Evolutionary conservation across 2,329 filamentous ascomycete species (phyloP), one percentile per base, ranked within the genome.

Genomic region (Verticillium nubilum): DNA sequence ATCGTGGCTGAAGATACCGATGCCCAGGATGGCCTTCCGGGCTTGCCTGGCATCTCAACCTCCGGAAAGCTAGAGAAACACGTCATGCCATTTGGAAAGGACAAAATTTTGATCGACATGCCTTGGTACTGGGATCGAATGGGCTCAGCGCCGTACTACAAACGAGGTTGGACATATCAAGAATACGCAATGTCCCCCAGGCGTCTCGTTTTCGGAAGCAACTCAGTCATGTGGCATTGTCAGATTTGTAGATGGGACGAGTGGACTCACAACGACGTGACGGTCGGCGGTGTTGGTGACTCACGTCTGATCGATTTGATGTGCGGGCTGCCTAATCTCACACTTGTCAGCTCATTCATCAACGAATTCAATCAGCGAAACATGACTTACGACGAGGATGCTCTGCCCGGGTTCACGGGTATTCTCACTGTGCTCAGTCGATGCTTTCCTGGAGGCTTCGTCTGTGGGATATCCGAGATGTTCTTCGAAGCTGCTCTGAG

Each of bases 301-400:
- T 17, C 17, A 17, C 17, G 35, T 2, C 35, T 37, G 35, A 12
- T 17, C 35, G 3, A 5, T 17, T 5, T 37, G 35, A 37, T n/a
- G 17, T 5, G 29, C 15, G 13, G 35, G 13, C 6, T 17, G 6
- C 50, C 47, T 5, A 28, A 53, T 4, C 50, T 54, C 9, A 17
- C 9, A 2, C 23, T 26, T 23, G 25, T 60, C 23, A 28, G 9
- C 27, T 42, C 5, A 13, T 9, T 58, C 1, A 25, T 60, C 29
- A 3, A 4, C n/a, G 66, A 65, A 54, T 75, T 72, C 59, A 73
- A 72, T 0, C 56, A 62, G 12, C 64, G 71, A 26, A 58, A 64
- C 4, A 59, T 75, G 1, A 68, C 67, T 0, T 67, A 67, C 9
- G 71, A 73, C 12, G 64, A 70, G 19, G 73, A 74, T 28, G 28